Evolutionary conservation across 192 early-diverging fungal genomes (phyloP), one percentile per base, ranked within the genome.

Genomic region (Coemansia sp.): DNA sequence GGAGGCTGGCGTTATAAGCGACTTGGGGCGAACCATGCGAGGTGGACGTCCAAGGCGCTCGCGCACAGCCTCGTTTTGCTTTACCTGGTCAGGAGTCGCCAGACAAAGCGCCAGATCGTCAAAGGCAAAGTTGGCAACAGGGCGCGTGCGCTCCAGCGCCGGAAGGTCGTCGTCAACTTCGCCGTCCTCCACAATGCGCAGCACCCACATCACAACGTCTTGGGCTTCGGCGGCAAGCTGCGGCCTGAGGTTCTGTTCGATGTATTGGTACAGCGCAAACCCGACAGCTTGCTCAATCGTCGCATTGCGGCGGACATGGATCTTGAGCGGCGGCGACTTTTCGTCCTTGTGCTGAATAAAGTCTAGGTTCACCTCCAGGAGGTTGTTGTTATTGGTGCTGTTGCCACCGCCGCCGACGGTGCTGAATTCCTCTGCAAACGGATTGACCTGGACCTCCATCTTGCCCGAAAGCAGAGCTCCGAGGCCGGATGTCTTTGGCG

Each of bases 141-240:
- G 92, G 15, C 92, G 71, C 11, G 86, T 87, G 61, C 94, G 87
- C 59, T 99, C 97, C 59, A 96, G 82, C 10, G 92, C 97, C 36
- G 95, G 95, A 68, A 99, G 89, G 73, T 99, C 94, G 33, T 97
- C 94, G 65, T 99, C 97, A 34, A 99, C 88, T 37, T 87, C 87
- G 20, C 97, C 97, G 78, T 97, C 97, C 64, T 97, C 95, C 0
- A 90, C 93, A 67, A 99, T 97, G 37, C 92, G 82, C 68, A 99
- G 74, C 19, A 87, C 87, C 97, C 97, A 99, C 66, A 84, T 71
- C 3, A 82, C 84, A 13, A 95, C 86, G 53, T 92, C 85, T 22
- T 82, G 84, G 27, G 83, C 62, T 8, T 87, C 81, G 6, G 71
- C 73, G 4, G 85, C 86, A 19, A 98, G 66, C 17, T 66, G 58